Evolutionary conservation across 2,329 filamentous ascomycete species (phyloP).

Genomic region (Penicillium sp.): DNA sequence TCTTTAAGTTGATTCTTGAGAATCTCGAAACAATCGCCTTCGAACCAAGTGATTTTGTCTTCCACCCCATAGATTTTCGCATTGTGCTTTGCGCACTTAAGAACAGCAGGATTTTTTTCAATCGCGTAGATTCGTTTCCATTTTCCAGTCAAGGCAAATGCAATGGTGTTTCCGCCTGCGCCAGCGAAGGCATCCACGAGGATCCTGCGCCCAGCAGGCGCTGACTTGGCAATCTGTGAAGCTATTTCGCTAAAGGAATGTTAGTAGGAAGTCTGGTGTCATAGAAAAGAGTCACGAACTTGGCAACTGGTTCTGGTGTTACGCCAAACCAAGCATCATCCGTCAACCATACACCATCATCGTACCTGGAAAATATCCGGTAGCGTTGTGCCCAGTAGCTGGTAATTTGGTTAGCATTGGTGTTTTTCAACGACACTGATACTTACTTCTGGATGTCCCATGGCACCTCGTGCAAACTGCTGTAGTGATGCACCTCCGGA

Average conservation of each 20-base stretch:
- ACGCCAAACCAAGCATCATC: constrained; percentile 96
- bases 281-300: constrained; percentile 50
- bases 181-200: constrained; percentile 89
- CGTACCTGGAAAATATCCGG: constrained; percentile 81
- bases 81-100: constrained; percentile 91
- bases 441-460: constrained; percentile 79
- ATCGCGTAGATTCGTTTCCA: constrained; percentile 87
- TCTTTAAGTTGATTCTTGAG: constrained; percentile 53
- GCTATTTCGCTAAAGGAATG: constrained; percentile 65
- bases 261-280: constrained; percentile 1
- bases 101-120: constrained; percentile 74
- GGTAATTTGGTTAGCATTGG: constrained; percentile 11
- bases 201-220: constrained; percentile 57
- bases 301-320: constrained; percentile 87
- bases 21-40: constrained; percentile 80
- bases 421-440: not conserved
- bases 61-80: constrained; percentile 78
- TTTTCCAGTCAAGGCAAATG: constrained; percentile 76
- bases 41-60: constrained; percentile 77
- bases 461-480: constrained; percentile 67
- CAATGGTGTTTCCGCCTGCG: constrained; percentile 89
- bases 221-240: constrained; percentile 61
- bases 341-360: constrained; percentile 85
- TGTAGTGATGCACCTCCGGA: constrained; percentile 65
- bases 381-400: constrained; percentile 92